Percentiles rank a stretch among this genome's conserved stretches.
Evolutionary conservation across 2,329 filamentous ascomycete species (phyloP).

Genomic region (Colletotrichum abscissum): DNA sequence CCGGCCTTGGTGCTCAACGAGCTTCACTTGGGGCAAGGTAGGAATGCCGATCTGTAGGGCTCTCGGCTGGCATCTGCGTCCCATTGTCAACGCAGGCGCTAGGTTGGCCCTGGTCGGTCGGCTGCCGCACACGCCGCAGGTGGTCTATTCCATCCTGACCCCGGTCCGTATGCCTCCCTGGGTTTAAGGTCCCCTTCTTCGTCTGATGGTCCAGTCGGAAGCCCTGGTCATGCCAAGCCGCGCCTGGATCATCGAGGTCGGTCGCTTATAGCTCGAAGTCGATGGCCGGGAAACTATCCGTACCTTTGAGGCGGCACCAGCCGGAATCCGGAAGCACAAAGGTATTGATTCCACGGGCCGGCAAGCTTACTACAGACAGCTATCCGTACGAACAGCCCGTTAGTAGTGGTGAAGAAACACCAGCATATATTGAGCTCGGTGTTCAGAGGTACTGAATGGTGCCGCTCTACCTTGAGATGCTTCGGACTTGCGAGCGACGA

Average conservation of each 20-base stretch:
- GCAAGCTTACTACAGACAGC: not conserved
- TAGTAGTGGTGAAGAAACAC: not conserved
- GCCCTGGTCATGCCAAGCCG: not conserved
- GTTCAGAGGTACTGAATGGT: not conserved
- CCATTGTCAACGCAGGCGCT: constrained; percentile 11
- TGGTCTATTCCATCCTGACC: constrained; percentile 20
- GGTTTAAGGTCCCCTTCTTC: constrained; percentile 7
- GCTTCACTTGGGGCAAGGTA: not conserved
- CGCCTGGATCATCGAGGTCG: constrained; percentile 3
- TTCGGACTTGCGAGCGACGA: not conserved
- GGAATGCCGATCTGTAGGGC: constrained; percentile 9
- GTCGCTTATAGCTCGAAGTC: not conserved
- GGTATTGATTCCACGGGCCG: not conserved
- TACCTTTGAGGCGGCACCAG: not conserved
- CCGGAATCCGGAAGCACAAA: not conserved
- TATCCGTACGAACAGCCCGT: too few relatives aligned
- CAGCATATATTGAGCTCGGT: not conserved
- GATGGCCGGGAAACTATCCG: not conserved
- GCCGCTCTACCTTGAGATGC: not conserved
- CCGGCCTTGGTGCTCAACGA: not conserved
- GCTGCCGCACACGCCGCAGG: constrained; percentile 13
- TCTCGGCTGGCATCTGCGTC: constrained; percentile 23
- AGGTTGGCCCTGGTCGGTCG: constrained; percentile 21
- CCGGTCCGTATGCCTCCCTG: constrained; percentile 16
- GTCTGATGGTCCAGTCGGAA: constrained; percentile 26